Evolutionary conservation across 2,329 filamentous ascomycete species (phyloP), one percentile per base, ranked within the genome.

Genomic region (Neurospora sp.): DNA sequence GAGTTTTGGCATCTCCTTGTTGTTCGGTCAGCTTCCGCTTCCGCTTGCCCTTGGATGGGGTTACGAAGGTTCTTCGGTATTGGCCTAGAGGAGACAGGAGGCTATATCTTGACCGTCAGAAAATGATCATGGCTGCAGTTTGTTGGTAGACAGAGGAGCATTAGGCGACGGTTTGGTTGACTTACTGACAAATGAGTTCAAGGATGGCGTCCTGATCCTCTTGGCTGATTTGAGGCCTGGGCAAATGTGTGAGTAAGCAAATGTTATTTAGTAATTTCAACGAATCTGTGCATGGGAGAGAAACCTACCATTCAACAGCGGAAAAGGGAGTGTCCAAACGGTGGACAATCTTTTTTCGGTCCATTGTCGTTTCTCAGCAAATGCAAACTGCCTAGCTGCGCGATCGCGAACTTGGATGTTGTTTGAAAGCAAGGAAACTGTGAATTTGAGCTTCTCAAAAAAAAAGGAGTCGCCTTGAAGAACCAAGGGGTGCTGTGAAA

Each of bases 121-220:
- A 72, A 39, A 46, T 17, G 33, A 23, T 15, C 9, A 62, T 9
- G 4, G 8, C 38, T 11, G 43, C 38, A 39, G 52, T 36, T 19
- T 15, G 52, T 38, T 68, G 67, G 42, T 42, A 68, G 46, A 68
- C 46, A 67, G 42, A 71, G 40, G 36, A 58, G n/a, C 11, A 17
- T n/a, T 17, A 28, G 28, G 15, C 8, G 9, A 17, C 7, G 28
- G 38, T 33, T 8, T 36, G 38, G 15, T 17, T 42, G 17, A 74
- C 81, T 75, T 83, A 91, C 90, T 82, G 85, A 85, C 87, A 91
- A 5, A 92, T 82, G 67, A 93, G 81, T 72, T 91, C 89, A 10
- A 92, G 77, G 43, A 92, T 89, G 4, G 84, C 82, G 68, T 89
- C 85, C 78, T 91, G 89, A 68, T 91, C 83, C 67, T 87, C 81